Conservation (phyloP, 805 yeast species). For the Zygotorulaspora danielsina region DNA sequence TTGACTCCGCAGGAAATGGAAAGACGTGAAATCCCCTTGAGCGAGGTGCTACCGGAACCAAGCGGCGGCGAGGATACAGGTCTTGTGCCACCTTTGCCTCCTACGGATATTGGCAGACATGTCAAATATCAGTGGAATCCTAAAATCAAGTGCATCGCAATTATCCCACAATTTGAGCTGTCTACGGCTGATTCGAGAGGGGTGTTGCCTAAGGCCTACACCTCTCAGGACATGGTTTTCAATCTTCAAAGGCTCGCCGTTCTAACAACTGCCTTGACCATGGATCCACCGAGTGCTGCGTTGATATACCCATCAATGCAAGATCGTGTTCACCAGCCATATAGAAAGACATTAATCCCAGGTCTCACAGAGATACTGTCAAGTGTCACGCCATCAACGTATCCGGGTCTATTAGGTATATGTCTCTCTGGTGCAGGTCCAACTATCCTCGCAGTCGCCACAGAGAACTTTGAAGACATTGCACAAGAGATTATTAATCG, state of each 20-base stretch:
- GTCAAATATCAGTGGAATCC: slow-evolving; percentile 79
- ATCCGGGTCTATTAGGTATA: slow-evolving; percentile 85
- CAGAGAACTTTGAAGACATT: slow-evolving; percentile 77
- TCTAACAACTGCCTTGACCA: slow-evolving; percentile 86
- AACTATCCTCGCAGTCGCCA: slow-evolving; percentile 89
- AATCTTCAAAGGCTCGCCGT: slow-evolving; percentile 91
- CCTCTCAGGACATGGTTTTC: slow-evolving; percentile 79
- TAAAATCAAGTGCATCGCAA: slow-evolving; percentile 79
- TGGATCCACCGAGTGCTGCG: slow-evolving; percentile 73
- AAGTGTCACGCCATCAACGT: slow-evolving; percentile 73
- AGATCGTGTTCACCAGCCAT: slow-evolving; percentile 96
- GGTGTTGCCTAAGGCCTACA: slow-evolving; percentile 78
- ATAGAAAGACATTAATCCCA: slow-evolving; percentile 85
- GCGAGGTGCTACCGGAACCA: slow-evolving; percentile 76
- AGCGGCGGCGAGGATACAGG: slow-evolving; percentile 69
- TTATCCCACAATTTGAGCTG: slow-evolving; percentile 92
- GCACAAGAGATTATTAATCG: slow-evolving; percentile 70
- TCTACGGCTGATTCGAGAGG: slow-evolving; percentile 89
- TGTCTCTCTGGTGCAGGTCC: slow-evolving; percentile 99
- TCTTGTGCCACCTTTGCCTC: slow-evolving; percentile 74
- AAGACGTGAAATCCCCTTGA: slow-evolving; percentile 77
- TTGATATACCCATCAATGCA: slow-evolving; percentile 93
- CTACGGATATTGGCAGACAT: slow-evolving; percentile 80
- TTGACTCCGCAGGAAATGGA: slow-evolving; percentile 65
- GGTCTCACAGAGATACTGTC: slow-evolving; percentile 79